A percentile compares a stretch with the other conserved stretches of the same genome.
These are phyloP conservation scores for Microcera coccophila DNA, from an alignment of 2,329 filamentous ascomycete genomes.

Conservation along the genomic window DNA sequence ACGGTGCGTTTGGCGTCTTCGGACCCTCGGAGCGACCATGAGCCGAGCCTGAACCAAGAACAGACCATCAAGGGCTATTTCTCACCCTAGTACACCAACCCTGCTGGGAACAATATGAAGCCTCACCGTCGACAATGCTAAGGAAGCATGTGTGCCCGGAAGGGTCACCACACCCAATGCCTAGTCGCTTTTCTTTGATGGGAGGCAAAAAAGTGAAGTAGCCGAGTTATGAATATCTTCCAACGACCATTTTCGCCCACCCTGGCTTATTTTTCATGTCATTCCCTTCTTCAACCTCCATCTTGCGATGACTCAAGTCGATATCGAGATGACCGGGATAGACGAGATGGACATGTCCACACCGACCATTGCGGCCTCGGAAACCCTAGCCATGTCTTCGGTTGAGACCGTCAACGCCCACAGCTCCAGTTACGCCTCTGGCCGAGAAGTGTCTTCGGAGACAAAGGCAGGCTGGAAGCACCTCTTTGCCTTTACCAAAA, in stretches of 20 bases:
- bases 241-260: neutral
- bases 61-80: too few species aligned
- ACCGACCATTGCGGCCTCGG: neutral
- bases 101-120: constrained; percentile 5
- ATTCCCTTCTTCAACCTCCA: neutral
- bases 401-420: neutral
- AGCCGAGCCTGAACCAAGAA: too few species aligned
- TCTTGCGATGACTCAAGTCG: neutral
- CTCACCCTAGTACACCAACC: too few species aligned
- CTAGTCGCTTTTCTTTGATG: neutral
- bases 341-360: neutral
- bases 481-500: constrained; percentile 71
- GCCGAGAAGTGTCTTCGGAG: constrained; percentile 1
- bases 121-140: neutral
- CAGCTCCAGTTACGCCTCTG: neutral
- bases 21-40: too few species aligned
- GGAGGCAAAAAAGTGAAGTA: neutral
- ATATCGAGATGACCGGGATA: neutral
- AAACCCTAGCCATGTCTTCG: neutral
- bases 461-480: constrained; percentile 33
- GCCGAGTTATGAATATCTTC: neutral
- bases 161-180: too few species aligned
- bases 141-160: neutral
- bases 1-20: too few species aligned
- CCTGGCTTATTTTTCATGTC: neutral